Base-by-base conservation (phyloP, 495 filamentous ascomycete genomes). In the Amorphotheca resinae region DNA sequence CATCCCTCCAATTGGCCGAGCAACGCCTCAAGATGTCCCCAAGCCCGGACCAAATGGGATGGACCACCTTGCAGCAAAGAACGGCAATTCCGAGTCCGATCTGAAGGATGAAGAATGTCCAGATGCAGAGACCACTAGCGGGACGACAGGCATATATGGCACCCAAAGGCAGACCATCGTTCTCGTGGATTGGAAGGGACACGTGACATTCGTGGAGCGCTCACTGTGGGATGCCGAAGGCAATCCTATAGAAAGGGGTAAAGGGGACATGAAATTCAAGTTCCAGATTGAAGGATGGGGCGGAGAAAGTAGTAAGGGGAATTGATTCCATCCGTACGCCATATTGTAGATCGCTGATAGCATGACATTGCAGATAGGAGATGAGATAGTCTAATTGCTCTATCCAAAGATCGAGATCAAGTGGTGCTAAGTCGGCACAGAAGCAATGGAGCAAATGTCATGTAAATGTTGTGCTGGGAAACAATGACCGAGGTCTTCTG, bases 151-250 rank as follows among this genome's bases (percentile, higher is more conserved):
- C 9, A 60, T 74, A 11, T 96, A 98, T 62, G 91, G 91, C n/a
- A 98, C 91, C 1, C 85, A 93, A 59, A 78, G 85, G 50, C 89
- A 98, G 67, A 93, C 86, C 0, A 65, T 96, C 9, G 64, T 96
- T 18, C 67, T 96, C 14, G 79, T 94, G 20, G 76, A 77, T 48
- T 72, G 71, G 56, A 66, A 79, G 15, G 89, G 88, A 11, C 74
- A 77, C 38, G 75, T 93, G 32, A 79, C 76, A 9, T 95, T 84
- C 55, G 71, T 79, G 44, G 91, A 98, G 62, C 73, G 93, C 41
- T 82, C 85, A 18, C 65, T 96, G 31, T 93, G 73, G 61, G 85
- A 89, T 58, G 59, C 65, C 4, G 54, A 80, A 23, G 83, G 72
- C 3, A 71, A 74, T 26, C 65, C 73, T 6, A 64, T 87, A 33